phyloP scores from a whole-genome alignment of 2,329 filamentous ascomycete genomes.

The Claviceps monticola region DNA sequence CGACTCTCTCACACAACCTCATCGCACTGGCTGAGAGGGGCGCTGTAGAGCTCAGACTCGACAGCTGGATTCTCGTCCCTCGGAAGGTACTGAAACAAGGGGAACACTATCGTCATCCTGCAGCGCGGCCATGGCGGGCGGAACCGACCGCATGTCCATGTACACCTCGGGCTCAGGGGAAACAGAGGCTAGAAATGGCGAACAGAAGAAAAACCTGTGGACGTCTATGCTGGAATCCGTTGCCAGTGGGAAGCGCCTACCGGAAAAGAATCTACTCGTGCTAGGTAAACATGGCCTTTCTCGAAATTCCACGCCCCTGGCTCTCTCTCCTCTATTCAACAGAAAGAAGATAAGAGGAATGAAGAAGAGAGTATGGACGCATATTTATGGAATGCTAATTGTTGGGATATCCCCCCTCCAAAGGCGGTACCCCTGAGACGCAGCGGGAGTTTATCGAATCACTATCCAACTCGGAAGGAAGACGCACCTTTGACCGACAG shows the following conservation, averaged over 20 bases:
- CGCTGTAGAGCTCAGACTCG: background rate
- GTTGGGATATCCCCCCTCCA: constrained; percentile 1
- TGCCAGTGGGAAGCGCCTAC: constrained; percentile 76
- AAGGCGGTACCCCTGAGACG: constrained; percentile 68
- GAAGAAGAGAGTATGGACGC: background rate
- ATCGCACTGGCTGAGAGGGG: background rate
- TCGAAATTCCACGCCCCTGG: background rate
- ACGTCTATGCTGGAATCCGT: constrained; percentile 84
- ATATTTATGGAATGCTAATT: background rate
- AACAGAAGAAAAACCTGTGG: constrained; percentile 84
- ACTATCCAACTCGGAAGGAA: constrained; percentile 38
- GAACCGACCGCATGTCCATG: constrained; percentile 42
- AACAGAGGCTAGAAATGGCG: constrained; percentile 45
- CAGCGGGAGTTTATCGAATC: constrained; percentile 73
- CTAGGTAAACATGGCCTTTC: constrained; percentile 41
- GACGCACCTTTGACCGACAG: constrained; percentile 39
- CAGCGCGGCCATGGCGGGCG: constrained; percentile 30
- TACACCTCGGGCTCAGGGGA: constrained; percentile 42
- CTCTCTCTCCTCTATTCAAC: background rate
- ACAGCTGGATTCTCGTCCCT: background rate
- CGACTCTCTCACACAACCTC: background rate
- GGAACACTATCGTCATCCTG: background rate
- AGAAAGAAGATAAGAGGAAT: background rate
- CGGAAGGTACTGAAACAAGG: background rate
- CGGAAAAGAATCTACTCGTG: constrained; percentile 82